A percentile compares a stretch with the other conserved stretches of the same genome.
These are phyloP conservation scores for Zymoseptoria crescenta DNA, from an alignment of 2,329 filamentous ascomycete genomes.

Conservation along the genomic window DNA sequence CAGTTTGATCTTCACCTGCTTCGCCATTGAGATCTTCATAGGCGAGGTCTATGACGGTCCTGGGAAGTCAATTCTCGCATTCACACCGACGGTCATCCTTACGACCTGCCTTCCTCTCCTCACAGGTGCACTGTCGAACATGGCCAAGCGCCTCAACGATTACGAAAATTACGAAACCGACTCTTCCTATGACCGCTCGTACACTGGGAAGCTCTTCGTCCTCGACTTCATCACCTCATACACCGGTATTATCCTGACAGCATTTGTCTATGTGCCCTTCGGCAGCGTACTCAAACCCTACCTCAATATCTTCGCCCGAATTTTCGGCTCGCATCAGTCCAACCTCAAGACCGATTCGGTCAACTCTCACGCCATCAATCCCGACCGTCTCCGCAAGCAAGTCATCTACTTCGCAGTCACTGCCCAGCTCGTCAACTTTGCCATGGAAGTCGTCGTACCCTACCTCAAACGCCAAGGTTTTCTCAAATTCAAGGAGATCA, in stretches of 20 bases:
- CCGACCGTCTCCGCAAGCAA: constrained; percentile 74
- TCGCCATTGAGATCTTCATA: constrained; percentile 91
- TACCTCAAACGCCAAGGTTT: constrained; percentile 72
- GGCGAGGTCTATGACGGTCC: constrained; percentile 88
- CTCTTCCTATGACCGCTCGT: constrained; percentile 71
- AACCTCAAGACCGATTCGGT: constrained; percentile 51
- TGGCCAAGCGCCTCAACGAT: constrained; percentile 70
- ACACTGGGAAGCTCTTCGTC: constrained; percentile 89
- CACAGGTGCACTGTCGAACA: constrained; percentile 62
- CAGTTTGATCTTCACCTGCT: constrained; percentile 74
- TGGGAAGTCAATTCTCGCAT: constrained; percentile 76
- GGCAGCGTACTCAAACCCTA: constrained; percentile 76
- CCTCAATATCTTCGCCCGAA: constrained; percentile 70
- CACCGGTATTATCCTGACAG: constrained; percentile 81
- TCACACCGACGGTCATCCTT: constrained; percentile 82
- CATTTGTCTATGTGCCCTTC: constrained; percentile 92
- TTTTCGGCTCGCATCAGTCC: constrained; percentile 68
- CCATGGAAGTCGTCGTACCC: constrained; percentile 75
- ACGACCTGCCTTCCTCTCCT: constrained; percentile 73
- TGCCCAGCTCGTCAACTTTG: constrained; percentile 81
- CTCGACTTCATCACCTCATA: constrained; percentile 97
- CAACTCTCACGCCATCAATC: constrained; percentile 66
- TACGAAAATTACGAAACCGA: constrained; percentile 90
- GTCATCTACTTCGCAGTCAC: constrained; percentile 96
- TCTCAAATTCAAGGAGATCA: constrained; percentile 69